A percentile compares a stretch with the other conserved stretches of the same genome.
These are phyloP conservation scores for Plasmodium ovale DNA, from an alignment of 169 alveolate genomes.

Conservation along the genomic window DNA sequence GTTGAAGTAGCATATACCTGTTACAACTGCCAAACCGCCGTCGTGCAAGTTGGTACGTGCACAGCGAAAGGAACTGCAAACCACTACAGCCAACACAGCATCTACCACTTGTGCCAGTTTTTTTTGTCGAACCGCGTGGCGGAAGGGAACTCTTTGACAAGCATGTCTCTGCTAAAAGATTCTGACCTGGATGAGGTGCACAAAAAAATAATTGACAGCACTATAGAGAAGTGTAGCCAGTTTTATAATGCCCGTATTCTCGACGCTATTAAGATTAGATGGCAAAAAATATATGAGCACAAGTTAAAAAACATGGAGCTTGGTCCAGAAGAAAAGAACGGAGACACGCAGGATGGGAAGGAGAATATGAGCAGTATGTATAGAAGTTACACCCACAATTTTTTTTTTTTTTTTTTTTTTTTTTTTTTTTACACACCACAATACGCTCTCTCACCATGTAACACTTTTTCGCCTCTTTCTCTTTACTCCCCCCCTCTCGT, in stretches of 20 bases:
- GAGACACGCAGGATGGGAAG: background rate
- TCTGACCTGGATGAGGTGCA: conserved; percentile 40
- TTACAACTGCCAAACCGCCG: too few species aligned
- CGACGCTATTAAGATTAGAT: conserved; percentile 54
- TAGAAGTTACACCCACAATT: background rate
- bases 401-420: background rate
- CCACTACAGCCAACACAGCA: conserved; percentile 7
- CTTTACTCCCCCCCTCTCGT: background rate
- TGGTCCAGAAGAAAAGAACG: background rate
- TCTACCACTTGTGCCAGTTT: too few species aligned
- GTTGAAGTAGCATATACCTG: too few species aligned
- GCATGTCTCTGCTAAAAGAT: conserved; percentile 50
- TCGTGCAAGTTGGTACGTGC: too few species aligned
- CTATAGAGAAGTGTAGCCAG: conserved; percentile 52
- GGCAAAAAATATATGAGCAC: conserved; percentile 51
- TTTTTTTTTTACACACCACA: background rate
- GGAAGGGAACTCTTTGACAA: too few species aligned
- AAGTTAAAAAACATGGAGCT: conserved; percentile 13
- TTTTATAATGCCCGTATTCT: conserved; percentile 51
- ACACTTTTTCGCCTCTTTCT: background rate
- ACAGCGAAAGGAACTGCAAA: too few species aligned
- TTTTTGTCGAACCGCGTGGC: too few species aligned
- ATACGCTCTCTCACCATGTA: background rate
- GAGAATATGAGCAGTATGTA: background rate
- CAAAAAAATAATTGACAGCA: conserved; percentile 53